Evolutionary conservation across 1,139 yeast genomes (phyloP).

Genomic region (Pneumocystis oryctolagi): DNA sequence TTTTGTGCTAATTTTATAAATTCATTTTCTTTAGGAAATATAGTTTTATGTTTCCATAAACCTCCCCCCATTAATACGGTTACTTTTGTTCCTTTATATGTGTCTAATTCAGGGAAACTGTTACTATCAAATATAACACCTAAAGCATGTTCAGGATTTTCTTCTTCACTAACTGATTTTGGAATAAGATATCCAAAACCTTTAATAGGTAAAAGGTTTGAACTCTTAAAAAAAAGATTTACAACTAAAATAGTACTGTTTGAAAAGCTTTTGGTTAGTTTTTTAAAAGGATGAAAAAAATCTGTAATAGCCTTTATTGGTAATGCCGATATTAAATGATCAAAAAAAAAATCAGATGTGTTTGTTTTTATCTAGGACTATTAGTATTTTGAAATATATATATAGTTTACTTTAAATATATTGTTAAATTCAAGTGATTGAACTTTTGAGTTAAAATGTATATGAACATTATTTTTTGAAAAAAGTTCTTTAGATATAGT

Average conservation of each 20-base stretch:
- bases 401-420: conserved; percentile 8
- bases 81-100: conserved; percentile 40
- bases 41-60: conserved; percentile 29
- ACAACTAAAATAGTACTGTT: conserved; percentile 41
- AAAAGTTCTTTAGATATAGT: conserved; percentile 5
- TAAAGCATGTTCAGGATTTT: conserved; percentile 46
- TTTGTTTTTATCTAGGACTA: not conserved
- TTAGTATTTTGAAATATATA: conserved; percentile 1
- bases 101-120: conserved; percentile 23
- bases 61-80: conserved; percentile 91
- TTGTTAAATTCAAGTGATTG: conserved; percentile 6
- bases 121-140: conserved; percentile 90
- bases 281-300: conserved; percentile 1
- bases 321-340: conserved; percentile 13
- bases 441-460: conserved; percentile 5
- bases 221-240: conserved; percentile 41
- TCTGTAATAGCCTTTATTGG: conserved; percentile 12
- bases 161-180: conserved; percentile 24
- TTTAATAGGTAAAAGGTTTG: conserved; percentile 20
- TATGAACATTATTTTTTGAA: conserved; percentile 1
- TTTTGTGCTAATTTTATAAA: conserved; percentile 33
- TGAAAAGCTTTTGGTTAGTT: conserved; percentile 27
- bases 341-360: conserved; percentile 4
- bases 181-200: conserved; percentile 93
- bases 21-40: conserved; percentile 34